Evolutionary conservation across 805 yeast species (phyloP), one percentile per base, ranked within the genome.

Genomic region (Alloascoidea hylecoeti): DNA sequence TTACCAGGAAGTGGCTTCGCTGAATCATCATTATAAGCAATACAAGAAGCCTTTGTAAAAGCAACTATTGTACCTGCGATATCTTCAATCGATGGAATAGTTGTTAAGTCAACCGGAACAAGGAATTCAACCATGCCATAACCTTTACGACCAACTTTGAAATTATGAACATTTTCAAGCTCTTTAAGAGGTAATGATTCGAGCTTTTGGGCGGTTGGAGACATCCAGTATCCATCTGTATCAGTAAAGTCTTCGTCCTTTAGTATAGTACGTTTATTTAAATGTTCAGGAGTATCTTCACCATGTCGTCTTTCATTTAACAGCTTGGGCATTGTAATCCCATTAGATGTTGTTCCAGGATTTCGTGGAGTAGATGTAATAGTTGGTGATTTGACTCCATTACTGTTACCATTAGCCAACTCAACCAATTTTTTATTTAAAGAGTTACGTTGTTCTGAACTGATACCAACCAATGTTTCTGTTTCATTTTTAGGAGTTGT

Each of bases 171-270:
- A 4, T 68, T 49, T 39, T 79, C 73, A 37, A 85, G 66, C 43
- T 84, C 78, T 5, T 73, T 58, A 30, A 82, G 62, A 0, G 84
- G 55, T 67, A 72, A 64, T 14, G 64, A 57, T 39, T 70, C 66
- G 38, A 92, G 60, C 36, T 75, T 75, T 3, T 75, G 70, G 30
- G 78, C 50, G 2, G 85, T 64, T 14, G 98, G 98, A 4, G 82
- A 72, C 39, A 77, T 78, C 83, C 92, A 92, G 58, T 88, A 92
- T 4, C 88, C 95, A 36, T 80, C 72, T 12, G 75, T 76, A 38
- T 78, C 72, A 18, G 65, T 64, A 34, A 69, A 61, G 34, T 62
- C 60, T 34, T 65, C 65, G 35, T 63, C 68, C 1, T 53, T 39
- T 19, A 15, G 9, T 17, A n/a, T 18, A 38, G 15, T 16, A 34